A percentile compares a stretch with the other conserved stretches of the same genome.
Conservation (phyloP, 2,329 filamentous ascomycete species). For the Calonectria crousiana region DNA sequence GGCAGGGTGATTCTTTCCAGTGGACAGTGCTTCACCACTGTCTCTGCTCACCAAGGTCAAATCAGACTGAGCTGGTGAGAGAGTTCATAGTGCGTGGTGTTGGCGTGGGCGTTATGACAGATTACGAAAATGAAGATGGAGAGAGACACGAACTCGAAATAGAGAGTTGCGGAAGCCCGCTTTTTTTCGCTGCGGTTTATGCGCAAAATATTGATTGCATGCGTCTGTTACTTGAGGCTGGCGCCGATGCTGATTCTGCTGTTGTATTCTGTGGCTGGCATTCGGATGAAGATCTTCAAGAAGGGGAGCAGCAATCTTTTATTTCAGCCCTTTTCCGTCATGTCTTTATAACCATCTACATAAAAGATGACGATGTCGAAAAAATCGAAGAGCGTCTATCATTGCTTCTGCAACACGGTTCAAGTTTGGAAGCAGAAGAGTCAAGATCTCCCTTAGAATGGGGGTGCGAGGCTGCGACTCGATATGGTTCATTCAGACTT, state of each 20-base stretch:
- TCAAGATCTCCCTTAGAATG: constrained; percentile 11
- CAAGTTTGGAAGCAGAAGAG: constrained; percentile 9
- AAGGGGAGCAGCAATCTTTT: constrained; percentile 5
- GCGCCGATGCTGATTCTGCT: constrained; percentile 1
- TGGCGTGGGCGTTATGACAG: constrained; percentile 5
- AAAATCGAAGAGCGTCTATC: not conserved
- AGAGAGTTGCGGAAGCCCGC: constrained; percentile 17
- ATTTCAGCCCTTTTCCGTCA: constrained; percentile 20
- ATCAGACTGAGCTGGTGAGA: not conserved
- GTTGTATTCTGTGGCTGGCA: not conserved
- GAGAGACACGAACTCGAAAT: not conserved
- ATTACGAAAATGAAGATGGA: constrained; percentile 1
- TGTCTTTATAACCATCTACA: not conserved
- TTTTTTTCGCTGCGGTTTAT: constrained; percentile 18
- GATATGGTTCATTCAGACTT: not conserved
- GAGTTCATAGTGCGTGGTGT: constrained; percentile 14
- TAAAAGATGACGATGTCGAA: not conserved
- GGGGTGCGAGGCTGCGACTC: constrained; percentile 7
- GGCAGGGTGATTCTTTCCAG: not conserved
- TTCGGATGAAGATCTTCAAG: not conserved
- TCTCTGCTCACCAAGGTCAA: not conserved
- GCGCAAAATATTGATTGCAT: constrained; percentile 8
- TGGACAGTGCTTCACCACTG: constrained; percentile 24
- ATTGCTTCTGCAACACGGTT: constrained; percentile 16
- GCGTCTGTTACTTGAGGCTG: constrained; percentile 10